Evolutionary conservation across 2,329 filamentous ascomycete species (phyloP).

Genomic region (Sphaerulina vaccinii): DNA sequence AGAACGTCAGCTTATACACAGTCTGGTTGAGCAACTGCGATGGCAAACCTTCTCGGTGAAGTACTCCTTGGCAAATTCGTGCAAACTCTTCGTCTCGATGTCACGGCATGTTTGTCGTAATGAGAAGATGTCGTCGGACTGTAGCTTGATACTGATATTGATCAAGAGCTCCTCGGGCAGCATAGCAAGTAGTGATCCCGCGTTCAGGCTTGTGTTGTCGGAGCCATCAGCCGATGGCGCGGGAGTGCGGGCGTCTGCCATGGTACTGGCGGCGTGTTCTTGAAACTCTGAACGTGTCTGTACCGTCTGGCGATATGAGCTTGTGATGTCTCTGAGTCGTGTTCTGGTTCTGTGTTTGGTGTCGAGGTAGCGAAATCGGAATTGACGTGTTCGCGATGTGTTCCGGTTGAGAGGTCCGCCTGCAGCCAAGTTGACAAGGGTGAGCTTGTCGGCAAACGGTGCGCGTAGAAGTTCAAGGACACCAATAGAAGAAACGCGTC

Average conservation of each 20-base stretch:
- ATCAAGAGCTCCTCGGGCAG: constrained; percentile 34
- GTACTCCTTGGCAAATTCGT: constrained; percentile 33
- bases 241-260: background rate
- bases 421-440: no score
- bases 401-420: no score
- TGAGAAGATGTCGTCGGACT: constrained; percentile 30
- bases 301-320: no score
- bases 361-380: no score
- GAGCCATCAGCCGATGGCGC: background rate
- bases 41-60: constrained; percentile 13
- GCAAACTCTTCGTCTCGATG: constrained; percentile 29
- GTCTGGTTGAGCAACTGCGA: background rate
- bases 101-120: constrained; percentile 31
- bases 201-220: background rate
- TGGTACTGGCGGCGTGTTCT: no score
- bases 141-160: constrained; percentile 30
- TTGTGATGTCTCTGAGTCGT: no score
- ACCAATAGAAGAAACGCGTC: no score
- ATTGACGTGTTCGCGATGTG: no score
- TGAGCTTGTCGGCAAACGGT: background rate
- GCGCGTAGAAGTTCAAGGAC: background rate
- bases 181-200: constrained; percentile 17
- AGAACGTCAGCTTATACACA: background rate
- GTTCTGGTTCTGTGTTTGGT: no score
- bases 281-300: no score